These are phyloP conservation scores for Cyclocybe cylindracea DNA, from an alignment of 768 basidiomycete genomes.

Conservation along the genomic window DNA sequence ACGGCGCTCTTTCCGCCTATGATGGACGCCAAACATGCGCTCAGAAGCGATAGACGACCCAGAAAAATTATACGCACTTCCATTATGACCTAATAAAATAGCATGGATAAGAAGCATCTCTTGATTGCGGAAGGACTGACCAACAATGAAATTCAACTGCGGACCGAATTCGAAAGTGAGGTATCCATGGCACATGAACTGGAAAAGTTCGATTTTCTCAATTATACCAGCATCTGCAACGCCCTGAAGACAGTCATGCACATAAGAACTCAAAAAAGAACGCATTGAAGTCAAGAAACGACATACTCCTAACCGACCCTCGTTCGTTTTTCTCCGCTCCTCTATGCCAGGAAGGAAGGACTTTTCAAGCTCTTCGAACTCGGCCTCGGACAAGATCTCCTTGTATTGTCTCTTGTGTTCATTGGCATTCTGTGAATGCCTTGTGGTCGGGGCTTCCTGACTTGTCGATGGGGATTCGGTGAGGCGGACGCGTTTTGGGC, in stretches of 20 bases:
- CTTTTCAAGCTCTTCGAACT: too few relatives aligned
- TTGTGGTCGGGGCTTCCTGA: too few relatives aligned
- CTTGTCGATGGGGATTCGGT: too few relatives aligned
- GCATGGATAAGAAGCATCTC: not conserved
- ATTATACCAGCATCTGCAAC: constrained; percentile 6
- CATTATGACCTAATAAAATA: constrained; percentile 6
- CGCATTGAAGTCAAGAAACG: too few relatives aligned
- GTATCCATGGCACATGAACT: constrained; percentile 11
- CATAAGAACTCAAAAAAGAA: too few relatives aligned
- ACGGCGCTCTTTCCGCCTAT: constrained; percentile 11
- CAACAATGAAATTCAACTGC: constrained; percentile 11
- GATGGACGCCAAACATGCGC: not conserved
- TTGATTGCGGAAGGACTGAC: not conserved
- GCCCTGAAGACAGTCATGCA: not conserved
- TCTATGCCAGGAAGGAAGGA: too few relatives aligned
- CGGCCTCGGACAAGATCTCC: too few relatives aligned
- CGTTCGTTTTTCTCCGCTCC: too few relatives aligned
- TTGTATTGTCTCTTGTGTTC: too few relatives aligned
- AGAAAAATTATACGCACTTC: constrained; percentile 1
- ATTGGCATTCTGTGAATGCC: too few relatives aligned
- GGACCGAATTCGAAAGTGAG: constrained; percentile 10
- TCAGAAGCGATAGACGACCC: not conserved
- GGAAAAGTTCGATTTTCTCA: constrained; percentile 6
- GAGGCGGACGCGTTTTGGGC: too few relatives aligned
- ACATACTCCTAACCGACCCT: too few relatives aligned